A percentile compares a stretch with the other conserved stretches of the same genome.
Conservation (phyloP, 768 basidiomycete genomes). For the Strobilomyces echinocephalus region DNA sequence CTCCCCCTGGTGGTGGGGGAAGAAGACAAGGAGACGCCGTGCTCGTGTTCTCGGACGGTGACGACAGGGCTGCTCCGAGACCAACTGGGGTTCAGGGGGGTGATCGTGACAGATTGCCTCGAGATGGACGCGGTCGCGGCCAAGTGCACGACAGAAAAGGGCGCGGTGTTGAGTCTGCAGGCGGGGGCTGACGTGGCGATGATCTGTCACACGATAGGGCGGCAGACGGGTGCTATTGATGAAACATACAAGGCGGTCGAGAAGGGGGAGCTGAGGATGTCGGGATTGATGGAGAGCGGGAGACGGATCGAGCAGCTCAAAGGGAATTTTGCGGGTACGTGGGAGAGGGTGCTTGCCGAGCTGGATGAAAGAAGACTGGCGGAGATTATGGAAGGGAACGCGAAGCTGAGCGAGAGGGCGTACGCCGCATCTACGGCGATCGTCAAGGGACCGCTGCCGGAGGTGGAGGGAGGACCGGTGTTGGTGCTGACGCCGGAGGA, state of each 20-base stretch:
- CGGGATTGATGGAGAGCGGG: slow-evolving; percentile 39
- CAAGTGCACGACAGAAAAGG: slow-evolving; percentile 32
- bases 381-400: slow-evolving; percentile 37
- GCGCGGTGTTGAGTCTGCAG: slow-evolving; percentile 50
- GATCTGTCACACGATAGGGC: slow-evolving; percentile 61
- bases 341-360: slow-evolving; percentile 36
- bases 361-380: slow-evolving; percentile 24
- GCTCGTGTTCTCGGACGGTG: slow-evolving; percentile 51
- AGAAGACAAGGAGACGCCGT: slow-evolving; percentile 46
- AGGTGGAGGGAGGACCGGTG: slow-evolving; percentile 33
- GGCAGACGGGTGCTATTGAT: slow-evolving; percentile 52
- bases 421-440: slow-evolving; percentile 48
- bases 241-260: slow-evolving; percentile 48
- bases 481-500: slow-evolving; percentile 58
- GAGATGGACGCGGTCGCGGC: slow-evolving; percentile 71
- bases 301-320: slow-evolving; percentile 48
- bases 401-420: slow-evolving; percentile 39
- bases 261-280: slow-evolving; percentile 38
- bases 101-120: slow-evolving; percentile 69
- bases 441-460: slow-evolving; percentile 35
- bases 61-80: slow-evolving; percentile 50
- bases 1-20: slow-evolving; percentile 46
- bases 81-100: slow-evolving; percentile 49
- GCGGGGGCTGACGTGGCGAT: slow-evolving; percentile 72
- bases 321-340: slow-evolving; percentile 42